Conservation (phyloP, 164 flowering plant genomes). For the Saururus chinensis region DNA sequence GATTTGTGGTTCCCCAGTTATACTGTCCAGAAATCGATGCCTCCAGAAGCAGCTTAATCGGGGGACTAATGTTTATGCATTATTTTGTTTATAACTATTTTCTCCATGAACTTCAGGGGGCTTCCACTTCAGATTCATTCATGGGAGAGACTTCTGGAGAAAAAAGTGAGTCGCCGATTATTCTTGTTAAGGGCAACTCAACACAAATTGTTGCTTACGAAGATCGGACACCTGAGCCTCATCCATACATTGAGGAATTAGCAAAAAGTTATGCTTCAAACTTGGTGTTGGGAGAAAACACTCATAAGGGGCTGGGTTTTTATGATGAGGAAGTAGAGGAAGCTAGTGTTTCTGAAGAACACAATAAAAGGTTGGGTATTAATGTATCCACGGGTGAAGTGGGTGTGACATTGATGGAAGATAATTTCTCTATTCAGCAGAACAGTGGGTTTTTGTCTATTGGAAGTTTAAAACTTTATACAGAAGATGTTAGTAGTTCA, state of each 20-base stretch:
- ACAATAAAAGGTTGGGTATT: constrained; percentile 12
- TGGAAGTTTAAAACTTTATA: constrained; percentile 67
- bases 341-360: constrained; percentile 14
- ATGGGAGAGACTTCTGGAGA: not conserved
- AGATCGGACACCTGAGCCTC: constrained; percentile 32
- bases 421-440: constrained; percentile 17
- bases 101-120: constrained; percentile 1
- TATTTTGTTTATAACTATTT: no score
- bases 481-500: constrained; percentile 47
- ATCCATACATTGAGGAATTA: constrained; percentile 14
- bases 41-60: no score
- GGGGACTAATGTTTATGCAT: no score
- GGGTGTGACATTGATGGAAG: constrained; percentile 13
- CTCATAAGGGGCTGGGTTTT: constrained; percentile 63
- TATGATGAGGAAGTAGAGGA: constrained; percentile 21
- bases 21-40: not conserved
- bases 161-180: constrained; percentile 15
- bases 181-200: constrained; percentile 32
- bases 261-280: constrained; percentile 37
- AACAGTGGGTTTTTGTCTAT: constrained; percentile 72
- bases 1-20: no score
- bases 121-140: not conserved
- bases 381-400: constrained; percentile 18
- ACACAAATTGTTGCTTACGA: constrained; percentile 34
- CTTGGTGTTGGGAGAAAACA: constrained; percentile 36